Percentiles rank a stretch among this genome's conserved stretches.
Evolutionary conservation across 164 flowering plant species (phyloP).

Genomic region (Aristolochia contorta): DNA sequence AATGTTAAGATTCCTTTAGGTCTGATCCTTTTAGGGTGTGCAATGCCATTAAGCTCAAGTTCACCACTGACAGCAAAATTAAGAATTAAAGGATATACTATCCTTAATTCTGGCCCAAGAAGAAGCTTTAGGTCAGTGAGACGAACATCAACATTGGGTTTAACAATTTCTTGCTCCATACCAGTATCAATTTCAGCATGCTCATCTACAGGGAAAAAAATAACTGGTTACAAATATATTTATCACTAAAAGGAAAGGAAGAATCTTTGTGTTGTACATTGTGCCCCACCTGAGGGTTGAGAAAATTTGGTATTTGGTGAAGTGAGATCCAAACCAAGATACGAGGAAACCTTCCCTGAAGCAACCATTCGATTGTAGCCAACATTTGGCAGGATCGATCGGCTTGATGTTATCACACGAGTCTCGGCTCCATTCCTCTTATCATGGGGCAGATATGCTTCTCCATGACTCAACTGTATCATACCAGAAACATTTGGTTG

Average conservation of each 20-base stretch:
- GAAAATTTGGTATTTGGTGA: constrained; percentile 36
- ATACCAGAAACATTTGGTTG: constrained; percentile 94
- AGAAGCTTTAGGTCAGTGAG: constrained; percentile 75
- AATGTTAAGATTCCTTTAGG: constrained; percentile 86
- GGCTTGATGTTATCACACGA: constrained; percentile 48
- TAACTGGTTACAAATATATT: neutral
- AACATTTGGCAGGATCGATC: constrained; percentile 36
- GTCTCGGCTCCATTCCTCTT: constrained; percentile 74
- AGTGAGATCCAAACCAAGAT: constrained; percentile 64
- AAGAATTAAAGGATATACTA: constrained; percentile 92
- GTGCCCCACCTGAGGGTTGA: constrained; percentile 50
- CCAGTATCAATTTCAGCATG: constrained; percentile 50
- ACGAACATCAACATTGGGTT: constrained; percentile 67
- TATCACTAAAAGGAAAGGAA: neutral
- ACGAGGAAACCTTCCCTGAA: constrained; percentile 67
- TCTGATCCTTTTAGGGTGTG: constrained; percentile 83
- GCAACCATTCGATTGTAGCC: constrained; percentile 50
- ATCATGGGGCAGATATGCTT: constrained; percentile 96
- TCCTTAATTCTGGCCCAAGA: constrained; percentile 91
- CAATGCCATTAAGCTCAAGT: constrained; percentile 81
- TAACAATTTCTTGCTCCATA: constrained; percentile 44
- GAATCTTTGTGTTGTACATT: neutral
- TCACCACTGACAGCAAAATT: constrained; percentile 95
- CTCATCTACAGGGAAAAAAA: constrained; percentile 25
- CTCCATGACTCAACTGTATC: constrained; percentile 91